Evolutionary conservation across 2,329 filamentous ascomycete genomes (phyloP).

Genomic region (Ascochyta viciae-villosae): DNA sequence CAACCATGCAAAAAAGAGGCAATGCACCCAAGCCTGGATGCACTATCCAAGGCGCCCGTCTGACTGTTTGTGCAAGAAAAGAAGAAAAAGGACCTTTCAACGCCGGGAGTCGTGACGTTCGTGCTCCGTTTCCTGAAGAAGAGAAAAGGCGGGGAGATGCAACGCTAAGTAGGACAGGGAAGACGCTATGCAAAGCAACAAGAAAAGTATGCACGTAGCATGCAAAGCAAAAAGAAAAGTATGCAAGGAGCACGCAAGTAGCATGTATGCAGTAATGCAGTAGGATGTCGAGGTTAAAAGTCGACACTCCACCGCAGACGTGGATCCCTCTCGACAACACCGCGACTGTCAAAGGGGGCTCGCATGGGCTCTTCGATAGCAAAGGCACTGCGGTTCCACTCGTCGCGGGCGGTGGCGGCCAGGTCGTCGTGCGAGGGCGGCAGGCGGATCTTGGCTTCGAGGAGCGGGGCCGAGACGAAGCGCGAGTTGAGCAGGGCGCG

Average conservation of each 20-base stretch:
- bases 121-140: background rate
- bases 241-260: background rate
- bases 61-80: too few relatives aligned
- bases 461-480: conserved; percentile 48
- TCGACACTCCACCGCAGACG: conserved; percentile 53
- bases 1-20: background rate
- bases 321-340: conserved; percentile 45
- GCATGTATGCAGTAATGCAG: background rate
- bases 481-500: conserved; percentile 42
- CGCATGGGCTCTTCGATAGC: conserved; percentile 22
- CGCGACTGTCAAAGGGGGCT: conserved; percentile 46
- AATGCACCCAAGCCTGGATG: conserved; percentile 5
- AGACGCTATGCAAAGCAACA: background rate
- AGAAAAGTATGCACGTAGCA: too few relatives aligned
- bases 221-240: too few relatives aligned
- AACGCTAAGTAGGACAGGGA: background rate
- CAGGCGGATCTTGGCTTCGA: conserved; percentile 48
- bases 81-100: background rate
- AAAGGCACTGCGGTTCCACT: conserved; percentile 30
- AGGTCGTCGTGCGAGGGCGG: conserved; percentile 43
- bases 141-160: background rate
- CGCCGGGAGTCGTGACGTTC: background rate
- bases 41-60: conserved; percentile 11
- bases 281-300: conserved; percentile 32
- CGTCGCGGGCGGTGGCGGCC: conserved; percentile 17